Conservation (phyloP, 768 basidiomycete species). For the Rhizopogon roseolus region DNA sequence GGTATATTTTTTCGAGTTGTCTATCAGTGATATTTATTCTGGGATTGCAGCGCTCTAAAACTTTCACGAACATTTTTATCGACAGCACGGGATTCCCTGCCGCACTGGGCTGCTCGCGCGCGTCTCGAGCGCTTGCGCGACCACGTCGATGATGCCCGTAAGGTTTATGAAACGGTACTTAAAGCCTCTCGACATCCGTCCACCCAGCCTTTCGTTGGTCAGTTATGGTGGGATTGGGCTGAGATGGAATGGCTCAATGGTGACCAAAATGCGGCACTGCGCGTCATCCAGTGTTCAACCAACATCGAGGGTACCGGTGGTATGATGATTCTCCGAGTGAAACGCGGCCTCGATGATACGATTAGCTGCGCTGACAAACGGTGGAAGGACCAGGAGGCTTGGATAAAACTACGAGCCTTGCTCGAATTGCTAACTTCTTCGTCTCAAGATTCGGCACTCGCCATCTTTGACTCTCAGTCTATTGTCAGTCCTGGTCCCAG, state of each 20-base stretch:
- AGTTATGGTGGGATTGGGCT: slow-evolving; percentile 81
- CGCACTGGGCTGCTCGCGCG: slow-evolving; percentile 74
- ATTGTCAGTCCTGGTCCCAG: slow-evolving; percentile 5
- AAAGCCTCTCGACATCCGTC: slow-evolving; percentile 36
- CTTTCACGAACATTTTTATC: slow-evolving; percentile 64
- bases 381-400: slow-evolving; percentile 60
- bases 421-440: slow-evolving; percentile 54
- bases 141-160: slow-evolving; percentile 63
- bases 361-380: slow-evolving; percentile 22
- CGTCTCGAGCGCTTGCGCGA: slow-evolving; percentile 66
- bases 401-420: slow-evolving; percentile 62
- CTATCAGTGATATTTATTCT: slow-evolving; percentile 7
- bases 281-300: slow-evolving; percentile 50
- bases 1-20: slow-evolving; percentile 27
- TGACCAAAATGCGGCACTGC: slow-evolving; percentile 41
- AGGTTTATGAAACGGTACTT: slow-evolving; percentile 70
- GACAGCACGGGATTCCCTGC: slow-evolving; percentile 47
- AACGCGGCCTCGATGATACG: slow-evolving; percentile 56
- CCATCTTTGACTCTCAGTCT: slow-evolving; percentile 29
- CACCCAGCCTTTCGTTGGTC: slow-evolving; percentile 31
- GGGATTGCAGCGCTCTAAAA: slow-evolving; percentile 52
- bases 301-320: slow-evolving; percentile 49
- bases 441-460: slow-evolving; percentile 36
- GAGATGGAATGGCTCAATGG: slow-evolving; percentile 77
- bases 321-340: slow-evolving; percentile 57